Evolutionary conservation across 2,329 filamentous ascomycete species (phyloP), one percentile per base, ranked within the genome.

Genomic region (Tricladium varicosporioides): DNA sequence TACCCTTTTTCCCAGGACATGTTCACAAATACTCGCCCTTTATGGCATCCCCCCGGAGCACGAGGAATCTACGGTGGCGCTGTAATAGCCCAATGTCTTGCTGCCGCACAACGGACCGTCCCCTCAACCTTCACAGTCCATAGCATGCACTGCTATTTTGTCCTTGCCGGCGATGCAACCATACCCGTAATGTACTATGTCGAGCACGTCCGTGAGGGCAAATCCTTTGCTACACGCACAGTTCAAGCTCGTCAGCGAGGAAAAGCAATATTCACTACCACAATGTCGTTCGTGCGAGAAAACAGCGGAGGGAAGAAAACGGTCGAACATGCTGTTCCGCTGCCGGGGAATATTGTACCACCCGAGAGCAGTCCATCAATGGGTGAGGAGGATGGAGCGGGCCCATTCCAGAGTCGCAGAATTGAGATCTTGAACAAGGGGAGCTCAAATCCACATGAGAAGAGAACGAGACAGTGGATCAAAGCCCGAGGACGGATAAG

Each of bases 101-200:
- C 89, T 47, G 91, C 94, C 1, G 94, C 91, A 19, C 92, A 96
- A 73, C 84, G 86, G 69, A 99, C 94, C 8, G 90, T 99, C 1
- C 87, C 88, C 0, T 72, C 78, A 22, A 80, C 89, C 70, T 97
- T 96, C 74, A 83, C 86, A 58, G 85, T 94, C 50, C 94, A 99
- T 78, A 93, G 88, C 70, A 97, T 96, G 89, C 94, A 99, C 81
- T 97, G 94, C 82, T 99, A 97, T 78, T 99, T 99, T 73, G 86
- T 99, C 33, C 85, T 97, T 1, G 92, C 93, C 4, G 94, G 94
- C 27, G 89, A 93, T 69, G 81, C 85, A 11, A 84, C 88, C 59
- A 87, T 94, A 15, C 93, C 94, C 32, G 89, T 97, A 63, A 81
- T 97, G 60, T 97, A 96, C 77, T 91, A 97, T 71, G 94, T 99